Evolutionary conservation across 2,329 filamentous ascomycete species (phyloP).

Genomic region (Davidsoniella virescens): DNA sequence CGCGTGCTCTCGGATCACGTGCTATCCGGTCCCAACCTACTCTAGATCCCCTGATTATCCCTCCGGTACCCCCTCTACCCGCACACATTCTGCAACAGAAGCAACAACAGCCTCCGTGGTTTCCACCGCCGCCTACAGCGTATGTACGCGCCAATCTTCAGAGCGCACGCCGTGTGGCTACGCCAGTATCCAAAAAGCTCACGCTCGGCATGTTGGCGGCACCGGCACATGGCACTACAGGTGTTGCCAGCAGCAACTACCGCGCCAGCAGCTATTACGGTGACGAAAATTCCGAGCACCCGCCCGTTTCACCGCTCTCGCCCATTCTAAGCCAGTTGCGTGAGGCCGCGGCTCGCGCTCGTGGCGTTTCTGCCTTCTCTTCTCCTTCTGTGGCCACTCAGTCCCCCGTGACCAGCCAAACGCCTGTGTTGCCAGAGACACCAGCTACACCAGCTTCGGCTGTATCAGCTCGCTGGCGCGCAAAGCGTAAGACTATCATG

Average conservation of each 20-base stretch:
- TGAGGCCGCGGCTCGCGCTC: slow-evolving; percentile 7
- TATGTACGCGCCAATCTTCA: slow-evolving; percentile 3
- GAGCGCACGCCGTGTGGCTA: neutral
- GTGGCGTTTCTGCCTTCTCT: neutral
- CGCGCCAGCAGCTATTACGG: slow-evolving; percentile 8
- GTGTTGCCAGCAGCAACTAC: neutral
- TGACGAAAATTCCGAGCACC: neutral
- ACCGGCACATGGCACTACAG: neutral
- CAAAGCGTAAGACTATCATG: slow-evolving; percentile 31
- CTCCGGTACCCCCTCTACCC: slow-evolving; percentile 8
- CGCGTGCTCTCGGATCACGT: slow-evolving; percentile 6
- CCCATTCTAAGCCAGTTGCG: slow-evolving; percentile 13
- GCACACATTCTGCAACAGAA: neutral
- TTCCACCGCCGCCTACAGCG: slow-evolving; percentile 13
- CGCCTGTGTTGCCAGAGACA: slow-evolving; percentile 11
- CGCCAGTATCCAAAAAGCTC: slow-evolving; percentile 1
- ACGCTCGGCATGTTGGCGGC: slow-evolving; percentile 11
- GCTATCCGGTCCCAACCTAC: neutral
- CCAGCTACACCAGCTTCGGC: slow-evolving; percentile 13
- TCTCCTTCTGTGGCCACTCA: neutral
- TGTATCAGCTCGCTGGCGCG: slow-evolving; percentile 14
- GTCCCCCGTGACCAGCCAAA: slow-evolving; percentile 6
- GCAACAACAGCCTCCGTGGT: slow-evolving; percentile 11
- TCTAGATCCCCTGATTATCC: slow-evolving; percentile 6
- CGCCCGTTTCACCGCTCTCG: slow-evolving; percentile 17